Evolutionary conservation across 2,329 filamentous ascomycete genomes (phyloP).

Genomic region (Cytospora chrysosperma): DNA sequence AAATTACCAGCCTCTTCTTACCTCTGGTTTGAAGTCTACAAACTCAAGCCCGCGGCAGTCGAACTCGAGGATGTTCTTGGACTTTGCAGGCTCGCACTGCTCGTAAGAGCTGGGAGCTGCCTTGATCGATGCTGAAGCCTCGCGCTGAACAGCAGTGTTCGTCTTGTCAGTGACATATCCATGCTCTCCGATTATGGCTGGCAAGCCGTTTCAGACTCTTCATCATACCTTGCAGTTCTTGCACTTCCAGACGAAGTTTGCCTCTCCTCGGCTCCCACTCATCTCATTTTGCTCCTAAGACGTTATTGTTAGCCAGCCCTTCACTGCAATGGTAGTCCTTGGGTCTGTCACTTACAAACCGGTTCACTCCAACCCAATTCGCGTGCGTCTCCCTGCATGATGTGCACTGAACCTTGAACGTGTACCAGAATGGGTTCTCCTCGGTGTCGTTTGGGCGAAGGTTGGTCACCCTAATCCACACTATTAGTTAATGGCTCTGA

Average conservation of each 20-base stretch:
- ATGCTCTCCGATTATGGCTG: background rate
- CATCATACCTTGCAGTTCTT: conserved; percentile 91
- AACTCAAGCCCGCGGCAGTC: conserved; percentile 96
- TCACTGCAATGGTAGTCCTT: background rate
- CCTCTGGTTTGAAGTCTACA: conserved; percentile 84
- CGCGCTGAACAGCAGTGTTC: conserved; percentile 52
- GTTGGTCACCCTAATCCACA: conserved; percentile 71
- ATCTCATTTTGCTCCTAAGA: conserved; percentile 82
- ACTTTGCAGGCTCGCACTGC: conserved; percentile 68
- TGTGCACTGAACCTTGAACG: conserved; percentile 97
- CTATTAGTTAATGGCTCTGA: background rate
- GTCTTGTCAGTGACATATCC: background rate
- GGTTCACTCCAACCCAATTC: conserved; percentile 82
- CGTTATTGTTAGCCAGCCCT: background rate
- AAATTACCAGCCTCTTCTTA: conserved; percentile 39
- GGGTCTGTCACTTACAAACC: conserved; percentile 67
- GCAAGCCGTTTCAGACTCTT: background rate
- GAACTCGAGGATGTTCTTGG: conserved; percentile 80
- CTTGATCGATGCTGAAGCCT: conserved; percentile 83
- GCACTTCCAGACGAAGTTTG: conserved; percentile 99
- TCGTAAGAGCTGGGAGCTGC: conserved; percentile 70
- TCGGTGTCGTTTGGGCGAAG: conserved; percentile 80
- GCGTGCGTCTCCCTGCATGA: conserved; percentile 89
- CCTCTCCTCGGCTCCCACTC: conserved; percentile 89
- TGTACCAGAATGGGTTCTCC: conserved; percentile 89